phyloP scores from a whole-genome alignment of 306 rosid species.

The Cucurbita argyrosperma region DNA sequence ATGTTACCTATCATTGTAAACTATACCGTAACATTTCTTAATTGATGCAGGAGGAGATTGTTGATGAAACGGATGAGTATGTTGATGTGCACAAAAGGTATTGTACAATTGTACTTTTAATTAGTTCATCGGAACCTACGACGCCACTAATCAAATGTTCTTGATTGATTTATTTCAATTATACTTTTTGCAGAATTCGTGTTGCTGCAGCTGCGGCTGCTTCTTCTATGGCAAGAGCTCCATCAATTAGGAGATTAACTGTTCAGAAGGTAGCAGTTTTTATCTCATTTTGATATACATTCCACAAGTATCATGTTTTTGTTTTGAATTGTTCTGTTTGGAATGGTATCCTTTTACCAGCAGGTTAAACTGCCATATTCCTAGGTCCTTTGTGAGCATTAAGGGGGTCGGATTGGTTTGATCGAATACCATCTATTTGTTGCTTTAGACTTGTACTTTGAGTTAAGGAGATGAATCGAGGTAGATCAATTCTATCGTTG shows the following conservation, averaged over 20 bases:
- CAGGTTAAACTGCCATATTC: background rate
- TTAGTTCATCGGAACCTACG: slow-evolving; percentile 2
- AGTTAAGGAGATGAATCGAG: background rate
- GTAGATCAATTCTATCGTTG: background rate
- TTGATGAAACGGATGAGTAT: slow-evolving; percentile 92
- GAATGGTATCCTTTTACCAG: background rate
- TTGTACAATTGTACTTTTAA: background rate
- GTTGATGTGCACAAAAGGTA: slow-evolving; percentile 98
- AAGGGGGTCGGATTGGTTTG: background rate
- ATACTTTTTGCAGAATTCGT: slow-evolving; percentile 51
- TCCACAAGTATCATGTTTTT: background rate
- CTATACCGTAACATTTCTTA: background rate
- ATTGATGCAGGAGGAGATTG: slow-evolving; percentile 77
- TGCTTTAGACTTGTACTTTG: background rate
- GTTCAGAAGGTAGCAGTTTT: slow-evolving; percentile 47
- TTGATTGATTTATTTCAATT: background rate
- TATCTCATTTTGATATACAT: background rate
- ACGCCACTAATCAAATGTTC: background rate
- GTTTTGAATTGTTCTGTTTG: background rate
- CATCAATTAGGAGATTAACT: slow-evolving; percentile 60
- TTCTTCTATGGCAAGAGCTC: slow-evolving; percentile 78
- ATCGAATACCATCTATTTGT: background rate
- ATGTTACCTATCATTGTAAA: background rate
- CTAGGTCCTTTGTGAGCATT: background rate
- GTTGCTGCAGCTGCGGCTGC: slow-evolving; percentile 98